Percentiles rank a stretch among this genome's conserved stretches.
Evolutionary conservation across 495 filamentous ascomycete species (phyloP).

Genomic region (Neurospora intermedia): DNA sequence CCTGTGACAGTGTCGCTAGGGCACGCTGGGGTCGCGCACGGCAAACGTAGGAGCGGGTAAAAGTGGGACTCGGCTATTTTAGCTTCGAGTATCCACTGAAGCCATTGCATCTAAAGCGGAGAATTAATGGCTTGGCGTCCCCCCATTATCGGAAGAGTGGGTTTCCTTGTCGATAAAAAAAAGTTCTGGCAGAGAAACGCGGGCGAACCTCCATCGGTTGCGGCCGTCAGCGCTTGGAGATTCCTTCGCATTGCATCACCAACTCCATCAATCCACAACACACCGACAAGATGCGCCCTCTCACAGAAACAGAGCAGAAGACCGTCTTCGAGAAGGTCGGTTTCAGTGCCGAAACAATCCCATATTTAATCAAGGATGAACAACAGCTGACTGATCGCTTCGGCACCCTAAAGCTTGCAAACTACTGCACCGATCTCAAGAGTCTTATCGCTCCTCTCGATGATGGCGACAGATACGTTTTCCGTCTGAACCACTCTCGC

Average conservation of each 20-base stretch:
- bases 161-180: not conserved
- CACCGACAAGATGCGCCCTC: constrained; percentile 49
- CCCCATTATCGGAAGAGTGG: not conserved
- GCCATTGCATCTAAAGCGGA: not conserved
- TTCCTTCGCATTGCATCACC: not conserved
- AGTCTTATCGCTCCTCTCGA: constrained; percentile 67
- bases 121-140: not conserved
- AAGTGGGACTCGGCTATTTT: constrained; percentile 8
- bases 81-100: not conserved
- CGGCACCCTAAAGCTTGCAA: constrained; percentile 13
- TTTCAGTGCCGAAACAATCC: not conserved
- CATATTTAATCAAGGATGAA: not conserved
- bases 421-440: constrained; percentile 43
- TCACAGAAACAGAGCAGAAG: constrained; percentile 63
- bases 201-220: not conserved
- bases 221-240: not conserved
- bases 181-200: not conserved
- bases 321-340: constrained; percentile 59
- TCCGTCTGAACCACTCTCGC: constrained; percentile 58
- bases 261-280: not conserved
- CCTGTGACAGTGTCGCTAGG: not conserved
- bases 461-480: constrained; percentile 67
- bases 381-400: not conserved
- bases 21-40: not conserved
- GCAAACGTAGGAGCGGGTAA: constrained; percentile 13